Percentiles rank a stretch among this genome's conserved stretches.
phyloP scores from a whole-genome alignment of 768 basidiomycete species.

The Pilatotrama ljubarskyi region DNA sequence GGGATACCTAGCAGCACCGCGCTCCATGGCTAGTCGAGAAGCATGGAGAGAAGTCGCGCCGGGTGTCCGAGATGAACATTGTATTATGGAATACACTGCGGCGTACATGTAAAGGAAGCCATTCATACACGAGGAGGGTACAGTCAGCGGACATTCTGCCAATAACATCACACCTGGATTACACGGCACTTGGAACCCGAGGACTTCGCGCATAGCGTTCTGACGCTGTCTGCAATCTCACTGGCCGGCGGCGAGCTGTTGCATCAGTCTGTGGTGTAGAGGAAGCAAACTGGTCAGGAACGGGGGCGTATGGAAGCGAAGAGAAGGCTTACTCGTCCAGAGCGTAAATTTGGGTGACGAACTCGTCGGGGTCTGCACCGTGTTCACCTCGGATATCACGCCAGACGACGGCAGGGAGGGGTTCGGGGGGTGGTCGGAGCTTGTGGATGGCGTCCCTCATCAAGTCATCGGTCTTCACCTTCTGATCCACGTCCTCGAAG shows the following conservation, averaged over 20 bases:
- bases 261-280: constrained; percentile 7
- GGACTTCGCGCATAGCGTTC: background rate
- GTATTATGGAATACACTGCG: constrained; percentile 10
- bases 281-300: constrained; percentile 3
- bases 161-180: background rate
- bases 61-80: constrained; percentile 17
- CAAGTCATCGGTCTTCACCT: constrained; percentile 3
- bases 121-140: constrained; percentile 8
- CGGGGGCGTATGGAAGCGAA: constrained; percentile 17
- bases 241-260: constrained; percentile 6
- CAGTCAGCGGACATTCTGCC: constrained; percentile 5
- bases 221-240: background rate
- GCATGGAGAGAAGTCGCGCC: constrained; percentile 5
- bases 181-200: constrained; percentile 5
- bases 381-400: constrained; percentile 26
- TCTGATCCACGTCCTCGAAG: background rate
- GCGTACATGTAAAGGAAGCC: constrained; percentile 20
- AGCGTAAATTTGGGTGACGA: constrained; percentile 26
- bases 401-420: constrained; percentile 29
- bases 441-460: background rate
- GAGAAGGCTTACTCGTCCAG: constrained; percentile 24
- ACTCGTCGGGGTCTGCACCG: constrained; percentile 14
- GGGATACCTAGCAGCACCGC: background rate
- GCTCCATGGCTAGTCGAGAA: background rate
- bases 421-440: constrained; percentile 10